Percentiles rank a stretch among this genome's conserved stretches.
phyloP scores from a whole-genome alignment of 805 yeast genomes.

The Yamadazyma paraphyllophila region DNA sequence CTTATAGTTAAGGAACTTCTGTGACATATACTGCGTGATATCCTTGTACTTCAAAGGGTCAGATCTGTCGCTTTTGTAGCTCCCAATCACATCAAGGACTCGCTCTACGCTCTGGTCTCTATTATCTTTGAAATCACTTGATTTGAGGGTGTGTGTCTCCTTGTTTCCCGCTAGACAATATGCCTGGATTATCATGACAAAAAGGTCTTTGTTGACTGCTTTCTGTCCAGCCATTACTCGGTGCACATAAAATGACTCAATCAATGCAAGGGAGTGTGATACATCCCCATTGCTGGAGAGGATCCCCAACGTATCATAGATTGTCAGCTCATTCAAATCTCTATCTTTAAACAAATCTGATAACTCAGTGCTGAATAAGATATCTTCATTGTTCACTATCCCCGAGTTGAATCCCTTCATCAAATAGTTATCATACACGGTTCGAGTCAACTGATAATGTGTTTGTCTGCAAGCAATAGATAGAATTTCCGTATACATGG shows the following conservation, averaged over 20 bases:
- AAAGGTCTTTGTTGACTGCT: slow-evolving; percentile 32
- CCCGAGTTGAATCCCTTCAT: slow-evolving; percentile 27
- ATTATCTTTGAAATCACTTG: slow-evolving; percentile 8
- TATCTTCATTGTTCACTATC: slow-evolving; percentile 23
- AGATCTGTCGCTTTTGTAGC: slow-evolving; percentile 18
- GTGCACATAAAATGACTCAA: slow-evolving; percentile 35
- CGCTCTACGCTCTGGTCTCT: slow-evolving; percentile 26
- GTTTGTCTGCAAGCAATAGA: slow-evolving; percentile 22
- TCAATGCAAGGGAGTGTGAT: slow-evolving; percentile 28
- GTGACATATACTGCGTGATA: slow-evolving; percentile 28
- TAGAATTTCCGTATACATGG: slow-evolving; percentile 24
- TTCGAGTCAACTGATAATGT: slow-evolving; percentile 27
- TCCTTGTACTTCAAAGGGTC: slow-evolving; percentile 24
- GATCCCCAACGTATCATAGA: slow-evolving; percentile 27
- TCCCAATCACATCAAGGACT: slow-evolving; percentile 32
- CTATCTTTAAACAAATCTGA: slow-evolving; percentile 7
- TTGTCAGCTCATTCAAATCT: slow-evolving; percentile 22
- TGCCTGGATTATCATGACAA: slow-evolving; percentile 31
- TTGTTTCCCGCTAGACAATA: slow-evolving; percentile 26
- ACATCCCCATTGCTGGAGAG: slow-evolving; percentile 39
- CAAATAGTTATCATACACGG: slow-evolving; percentile 27
- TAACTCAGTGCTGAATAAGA: slow-evolving; percentile 17
- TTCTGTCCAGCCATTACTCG: slow-evolving; percentile 29
- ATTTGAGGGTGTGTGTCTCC: slow-evolving; percentile 2
- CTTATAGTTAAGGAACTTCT: slow-evolving; percentile 25